Conservation (phyloP, 2,329 filamentous ascomycete species). For the Stachybotrys elegans region DNA sequence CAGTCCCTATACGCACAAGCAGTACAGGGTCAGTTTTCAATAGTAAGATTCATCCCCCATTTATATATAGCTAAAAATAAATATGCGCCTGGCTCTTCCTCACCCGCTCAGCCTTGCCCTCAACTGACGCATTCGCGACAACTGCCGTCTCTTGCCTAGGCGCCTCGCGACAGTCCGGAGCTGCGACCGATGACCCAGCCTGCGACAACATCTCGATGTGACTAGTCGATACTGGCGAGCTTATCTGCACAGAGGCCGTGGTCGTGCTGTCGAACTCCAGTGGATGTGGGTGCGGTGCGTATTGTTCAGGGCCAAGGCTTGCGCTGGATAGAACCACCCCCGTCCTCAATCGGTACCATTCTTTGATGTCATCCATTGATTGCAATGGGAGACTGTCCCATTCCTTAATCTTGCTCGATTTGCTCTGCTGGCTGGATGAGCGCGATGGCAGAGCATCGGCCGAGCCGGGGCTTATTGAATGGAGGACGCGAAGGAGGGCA, state of each 20-base stretch:
- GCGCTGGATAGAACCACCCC: neutral
- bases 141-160: neutral
- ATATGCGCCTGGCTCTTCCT: neutral
- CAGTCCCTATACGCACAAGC: no score
- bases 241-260: neutral
- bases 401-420: constrained; percentile 20
- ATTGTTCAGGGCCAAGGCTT: neutral
- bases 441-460: constrained; percentile 2
- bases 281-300: neutral
- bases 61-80: neutral
- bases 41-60: no score
- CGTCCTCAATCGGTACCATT: constrained; percentile 14
- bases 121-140: neutral
- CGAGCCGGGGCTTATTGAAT: constrained; percentile 6
- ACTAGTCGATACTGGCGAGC: neutral
- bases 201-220: neutral
- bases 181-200: neutral
- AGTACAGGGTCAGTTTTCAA: no score
- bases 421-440: constrained; percentile 13
- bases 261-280: neutral
- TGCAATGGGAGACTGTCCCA: constrained; percentile 20
- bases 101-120: neutral
- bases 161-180: neutral
- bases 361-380: constrained; percentile 10
- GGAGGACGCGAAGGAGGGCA: constrained; percentile 19